Base-by-base conservation (phyloP, 2,329 filamentous ascomycete genomes). In the Phyllosticta citriasiana region DNA sequence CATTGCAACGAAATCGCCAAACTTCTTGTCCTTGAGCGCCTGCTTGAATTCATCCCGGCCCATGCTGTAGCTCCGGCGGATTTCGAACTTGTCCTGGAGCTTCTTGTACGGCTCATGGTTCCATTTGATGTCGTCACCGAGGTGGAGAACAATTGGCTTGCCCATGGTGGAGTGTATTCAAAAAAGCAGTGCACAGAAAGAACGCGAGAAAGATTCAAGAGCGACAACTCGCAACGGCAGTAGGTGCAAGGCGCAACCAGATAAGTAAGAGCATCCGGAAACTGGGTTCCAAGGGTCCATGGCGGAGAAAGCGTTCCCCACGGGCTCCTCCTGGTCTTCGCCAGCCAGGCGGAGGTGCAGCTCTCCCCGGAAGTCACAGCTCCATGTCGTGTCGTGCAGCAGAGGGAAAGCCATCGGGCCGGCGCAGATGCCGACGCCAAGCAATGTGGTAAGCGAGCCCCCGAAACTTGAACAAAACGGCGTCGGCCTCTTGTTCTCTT, bases 71-170 rank as follows among this genome's bases (percentile, higher is more conserved):
- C 55, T 57, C 25, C 75, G 66, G 53, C 73, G 68, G 59, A 78
- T 71, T 24, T 69, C 66, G 66, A 77, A 78, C 22, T 70, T 72
- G 19, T 62, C 63, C 12, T 67, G 63, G 5, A 78, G 66, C 53
- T 72, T 67, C 6, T 66, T 62, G 65, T 78, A 78, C 0, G 78
- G 67, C 2, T 72, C 70, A 64, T 77, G 74, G 62, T 78, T 78
- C 76, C 76, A 78, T 58, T 71, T 69, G 52, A 77, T 75, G 58
- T 77, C 73, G 57, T 77, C 76, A 59, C 76, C 76, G 51, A 77
- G 73, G 61, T 78, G 76, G 2, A 78, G 70, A 19, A 78, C 67
- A 4, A 70, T 72, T 3, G 74, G 74, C 64, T 74, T 75, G 50
- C 50, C 55, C 60, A 61, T 61, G 27, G 16, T 55, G 60, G 14